Conservation (phyloP, 2,329 filamentous ascomycete genomes). For the Coniella vitis region DNA sequence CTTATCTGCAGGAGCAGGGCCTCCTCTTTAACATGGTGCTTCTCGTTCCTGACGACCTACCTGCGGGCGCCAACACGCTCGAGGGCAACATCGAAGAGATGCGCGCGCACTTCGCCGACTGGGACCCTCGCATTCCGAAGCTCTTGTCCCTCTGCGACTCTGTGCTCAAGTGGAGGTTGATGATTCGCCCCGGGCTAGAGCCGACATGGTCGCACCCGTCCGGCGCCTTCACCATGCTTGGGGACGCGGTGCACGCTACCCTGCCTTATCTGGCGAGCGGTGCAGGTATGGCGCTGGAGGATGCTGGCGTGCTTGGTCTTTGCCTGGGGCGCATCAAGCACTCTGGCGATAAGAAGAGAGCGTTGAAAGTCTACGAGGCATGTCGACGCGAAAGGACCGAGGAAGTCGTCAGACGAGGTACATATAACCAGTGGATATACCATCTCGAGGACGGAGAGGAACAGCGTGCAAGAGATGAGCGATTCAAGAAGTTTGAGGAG, state of each 20-base stretch:
- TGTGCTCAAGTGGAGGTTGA: slow-evolving; percentile 55
- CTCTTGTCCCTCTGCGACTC: slow-evolving; percentile 49
- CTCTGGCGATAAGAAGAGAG: slow-evolving; percentile 28
- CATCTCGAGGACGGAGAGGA: slow-evolving; percentile 53
- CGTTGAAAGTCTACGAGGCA: slow-evolving; percentile 45
- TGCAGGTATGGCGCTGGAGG: slow-evolving; percentile 55
- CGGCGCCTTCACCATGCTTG: slow-evolving; percentile 51
- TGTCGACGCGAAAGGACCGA: slow-evolving; percentile 53
- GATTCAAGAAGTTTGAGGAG: slow-evolving; percentile 25
- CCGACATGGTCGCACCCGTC: slow-evolving; percentile 47
- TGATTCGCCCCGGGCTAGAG: slow-evolving; percentile 46
- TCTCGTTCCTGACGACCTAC: slow-evolving; percentile 43
- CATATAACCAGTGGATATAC: slow-evolving; percentile 55
- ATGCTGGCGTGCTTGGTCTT: slow-evolving; percentile 50
- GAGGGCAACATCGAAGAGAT: slow-evolving; percentile 43
- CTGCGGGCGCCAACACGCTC: slow-evolving; percentile 34
- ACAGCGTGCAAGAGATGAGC: slow-evolving; percentile 45
- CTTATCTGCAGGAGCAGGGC: slow-evolving; percentile 20
- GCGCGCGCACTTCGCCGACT: slow-evolving; percentile 43
- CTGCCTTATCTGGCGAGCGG: slow-evolving; percentile 53
- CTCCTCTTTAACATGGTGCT: slow-evolving; percentile 45
- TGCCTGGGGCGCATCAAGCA: slow-evolving; percentile 41
- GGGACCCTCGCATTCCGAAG: slow-evolving; percentile 52
- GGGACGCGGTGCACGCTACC: slow-evolving; percentile 59
- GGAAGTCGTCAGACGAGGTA: slow-evolving; percentile 51